A percentile compares a stretch with the other conserved stretches of the same genome.
phyloP scores from a whole-genome alignment of 2,329 filamentous ascomycete species.

The Aspergillus brasiliensis region DNA sequence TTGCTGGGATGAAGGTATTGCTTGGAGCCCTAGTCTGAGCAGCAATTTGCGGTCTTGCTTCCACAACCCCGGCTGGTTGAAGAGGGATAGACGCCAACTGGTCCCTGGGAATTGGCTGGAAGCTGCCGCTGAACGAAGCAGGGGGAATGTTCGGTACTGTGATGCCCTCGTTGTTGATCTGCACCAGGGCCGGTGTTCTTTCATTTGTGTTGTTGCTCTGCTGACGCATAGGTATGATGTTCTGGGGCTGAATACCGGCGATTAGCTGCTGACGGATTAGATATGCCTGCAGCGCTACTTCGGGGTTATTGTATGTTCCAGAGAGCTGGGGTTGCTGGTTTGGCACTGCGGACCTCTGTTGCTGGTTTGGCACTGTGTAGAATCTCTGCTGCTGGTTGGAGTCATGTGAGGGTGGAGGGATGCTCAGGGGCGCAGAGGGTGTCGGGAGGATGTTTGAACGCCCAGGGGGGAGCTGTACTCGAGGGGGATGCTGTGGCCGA shows the following conservation, averaged over 20 bases:
- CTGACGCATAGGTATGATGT: constrained; percentile 24
- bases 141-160: constrained; percentile 23
- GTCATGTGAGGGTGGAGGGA: background rate
- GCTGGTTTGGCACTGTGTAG: background rate
- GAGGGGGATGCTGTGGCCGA: no score
- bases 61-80: background rate
- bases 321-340: background rate
- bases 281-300: constrained; percentile 23
- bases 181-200: constrained; percentile 19
- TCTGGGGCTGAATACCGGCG: constrained; percentile 28
- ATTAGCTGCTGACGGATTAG: constrained; percentile 33
- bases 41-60: background rate
- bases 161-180: constrained; percentile 23
- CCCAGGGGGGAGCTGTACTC: background rate
- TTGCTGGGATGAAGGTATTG: background rate
- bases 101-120: constrained; percentile 14
- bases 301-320: background rate
- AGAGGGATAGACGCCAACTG: background rate
- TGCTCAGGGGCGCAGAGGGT: background rate
- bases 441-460: background rate
- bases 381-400: background rate
- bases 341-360: background rate
- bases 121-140: constrained; percentile 22
- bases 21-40: background rate
- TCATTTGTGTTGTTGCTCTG: background rate